Evolutionary conservation across 2,329 filamentous ascomycete species (phyloP).

Genomic region (Microdochium nivale): DNA sequence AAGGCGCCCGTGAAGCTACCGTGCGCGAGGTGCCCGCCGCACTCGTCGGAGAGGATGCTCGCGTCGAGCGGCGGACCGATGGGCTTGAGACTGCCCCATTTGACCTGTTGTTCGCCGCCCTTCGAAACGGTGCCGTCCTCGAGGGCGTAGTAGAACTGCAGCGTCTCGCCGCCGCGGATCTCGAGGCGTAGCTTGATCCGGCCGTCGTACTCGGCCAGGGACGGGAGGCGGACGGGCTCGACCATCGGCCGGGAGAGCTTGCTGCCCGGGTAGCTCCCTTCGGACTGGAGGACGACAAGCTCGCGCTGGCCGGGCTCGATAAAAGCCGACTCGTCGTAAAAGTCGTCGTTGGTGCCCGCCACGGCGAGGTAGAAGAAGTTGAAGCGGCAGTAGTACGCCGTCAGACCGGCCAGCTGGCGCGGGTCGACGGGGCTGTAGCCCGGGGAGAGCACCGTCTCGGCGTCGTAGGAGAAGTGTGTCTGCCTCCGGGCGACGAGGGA

Average conservation of each 20-base stretch:
- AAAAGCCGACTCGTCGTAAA: not conserved
- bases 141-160: conserved; percentile 51
- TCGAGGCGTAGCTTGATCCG: conserved; percentile 43
- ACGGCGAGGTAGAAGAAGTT: conserved; percentile 59
- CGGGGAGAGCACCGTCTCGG: conserved; percentile 40
- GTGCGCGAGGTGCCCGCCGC: conserved; percentile 50
- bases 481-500: conserved; percentile 45
- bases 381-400: conserved; percentile 54
- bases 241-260: conserved; percentile 32
- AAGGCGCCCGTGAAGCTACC: conserved; percentile 58
- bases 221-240: conserved; percentile 38
- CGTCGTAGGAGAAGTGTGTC: conserved; percentile 52
- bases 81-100: conserved; percentile 30
- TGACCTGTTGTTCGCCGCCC: not conserved
- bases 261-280: conserved; percentile 46
- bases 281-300: conserved; percentile 46
- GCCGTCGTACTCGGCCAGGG: conserved; percentile 28
- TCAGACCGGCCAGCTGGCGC: conserved; percentile 51
- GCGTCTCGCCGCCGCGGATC: conserved; percentile 34
- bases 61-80: conserved; percentile 50
- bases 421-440: conserved; percentile 45
- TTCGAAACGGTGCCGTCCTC: conserved; percentile 11
- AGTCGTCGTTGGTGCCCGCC: conserved; percentile 38
- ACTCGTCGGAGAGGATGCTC: conserved; percentile 53
- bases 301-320: conserved; percentile 37